Conservation (phyloP, 768 basidiomycete genomes). For the Hygrophorus russula region DNA sequence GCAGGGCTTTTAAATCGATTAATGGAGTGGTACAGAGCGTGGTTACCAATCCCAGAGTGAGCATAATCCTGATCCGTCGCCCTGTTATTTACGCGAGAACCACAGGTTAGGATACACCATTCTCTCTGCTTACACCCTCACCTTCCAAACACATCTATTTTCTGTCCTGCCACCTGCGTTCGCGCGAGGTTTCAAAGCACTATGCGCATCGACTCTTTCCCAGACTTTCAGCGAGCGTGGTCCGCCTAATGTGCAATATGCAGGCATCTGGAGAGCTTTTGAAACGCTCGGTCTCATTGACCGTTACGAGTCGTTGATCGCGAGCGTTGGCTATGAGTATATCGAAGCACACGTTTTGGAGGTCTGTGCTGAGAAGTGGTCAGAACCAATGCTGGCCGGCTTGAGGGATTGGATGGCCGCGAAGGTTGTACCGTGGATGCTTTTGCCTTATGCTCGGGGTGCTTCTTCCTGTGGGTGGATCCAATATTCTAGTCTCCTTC, state of each 20-base stretch:
- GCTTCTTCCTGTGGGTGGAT: conserved; percentile 39
- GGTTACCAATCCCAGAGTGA: conserved; percentile 59
- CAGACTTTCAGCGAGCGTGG: conserved; percentile 15
- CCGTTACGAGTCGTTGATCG: conserved; percentile 74
- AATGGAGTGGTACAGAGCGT: conserved; percentile 64
- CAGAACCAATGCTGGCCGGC: conserved; percentile 44
- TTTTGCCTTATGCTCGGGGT: conserved; percentile 64
- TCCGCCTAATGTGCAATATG: conserved; percentile 12
- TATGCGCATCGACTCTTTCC: conserved; percentile 51
- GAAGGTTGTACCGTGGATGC: conserved; percentile 78
- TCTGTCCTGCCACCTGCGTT: conserved; percentile 62
- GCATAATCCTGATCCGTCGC: conserved; percentile 13
- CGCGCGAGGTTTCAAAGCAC: conserved; percentile 52
- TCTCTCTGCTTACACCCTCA: conserved; percentile 47
- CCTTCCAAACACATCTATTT: conserved; percentile 68
- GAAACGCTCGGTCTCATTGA: conserved; percentile 68
- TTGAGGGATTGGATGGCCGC: conserved; percentile 70
- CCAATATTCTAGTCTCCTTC: conserved; percentile 2
- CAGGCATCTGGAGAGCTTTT: conserved; percentile 44
- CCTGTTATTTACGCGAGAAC: conserved; percentile 3
- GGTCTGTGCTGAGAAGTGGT: conserved; percentile 63
- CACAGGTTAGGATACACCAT: conserved; percentile 53
- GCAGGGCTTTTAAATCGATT: conserved; percentile 46
- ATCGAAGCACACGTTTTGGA: conserved; percentile 66
- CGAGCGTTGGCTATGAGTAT: conserved; percentile 75